Evolutionary conservation across 495 filamentous ascomycete genomes (phyloP).

Genomic region (Penicillium lividum): DNA sequence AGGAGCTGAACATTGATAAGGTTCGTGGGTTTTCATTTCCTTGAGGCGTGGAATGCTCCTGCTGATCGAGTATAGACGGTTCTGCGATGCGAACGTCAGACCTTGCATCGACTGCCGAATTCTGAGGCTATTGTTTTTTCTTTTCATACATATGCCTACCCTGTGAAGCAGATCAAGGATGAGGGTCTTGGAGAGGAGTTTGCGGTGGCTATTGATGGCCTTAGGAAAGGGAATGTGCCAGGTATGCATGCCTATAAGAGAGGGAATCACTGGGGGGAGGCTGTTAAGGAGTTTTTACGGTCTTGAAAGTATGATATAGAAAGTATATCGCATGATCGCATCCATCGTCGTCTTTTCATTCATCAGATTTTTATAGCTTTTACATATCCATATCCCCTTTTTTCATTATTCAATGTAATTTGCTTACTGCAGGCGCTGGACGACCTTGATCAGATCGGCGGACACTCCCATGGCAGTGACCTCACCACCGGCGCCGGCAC

Average conservation of each 20-base stretch:
- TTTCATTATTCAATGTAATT: conserved; percentile 4
- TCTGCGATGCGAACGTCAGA: conserved; percentile 75
- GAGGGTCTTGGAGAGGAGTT: conserved; percentile 68
- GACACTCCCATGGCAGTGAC: conserved; percentile 97
- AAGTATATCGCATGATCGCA: neutral
- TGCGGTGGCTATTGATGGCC: conserved; percentile 70
- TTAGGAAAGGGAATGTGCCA: conserved; percentile 67
- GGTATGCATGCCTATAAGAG: conserved; percentile 69
- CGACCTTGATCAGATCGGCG: conserved; percentile 82
- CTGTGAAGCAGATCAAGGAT: conserved; percentile 63
- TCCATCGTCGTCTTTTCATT: conserved; percentile 1
- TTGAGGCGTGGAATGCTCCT: neutral
- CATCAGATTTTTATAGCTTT: conserved; percentile 7
- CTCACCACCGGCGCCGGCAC: conserved; percentile 89
- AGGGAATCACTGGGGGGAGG: conserved; percentile 62
- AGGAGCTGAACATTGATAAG: conserved; percentile 51
- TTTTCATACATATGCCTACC: conserved; percentile 80
- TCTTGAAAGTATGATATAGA: conserved; percentile 15
- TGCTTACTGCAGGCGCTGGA: conserved; percentile 48
- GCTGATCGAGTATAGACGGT: conserved; percentile 38
- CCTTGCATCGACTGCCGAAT: conserved; percentile 68
- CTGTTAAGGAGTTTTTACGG: conserved; percentile 59
- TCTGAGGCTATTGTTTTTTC: conserved; percentile 70
- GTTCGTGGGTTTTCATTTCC: conserved; percentile 31
- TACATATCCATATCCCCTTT: conserved; percentile 15